phyloP scores from a whole-genome alignment of 305 asterid genomes.

The Nicotiana rustica region DNA sequence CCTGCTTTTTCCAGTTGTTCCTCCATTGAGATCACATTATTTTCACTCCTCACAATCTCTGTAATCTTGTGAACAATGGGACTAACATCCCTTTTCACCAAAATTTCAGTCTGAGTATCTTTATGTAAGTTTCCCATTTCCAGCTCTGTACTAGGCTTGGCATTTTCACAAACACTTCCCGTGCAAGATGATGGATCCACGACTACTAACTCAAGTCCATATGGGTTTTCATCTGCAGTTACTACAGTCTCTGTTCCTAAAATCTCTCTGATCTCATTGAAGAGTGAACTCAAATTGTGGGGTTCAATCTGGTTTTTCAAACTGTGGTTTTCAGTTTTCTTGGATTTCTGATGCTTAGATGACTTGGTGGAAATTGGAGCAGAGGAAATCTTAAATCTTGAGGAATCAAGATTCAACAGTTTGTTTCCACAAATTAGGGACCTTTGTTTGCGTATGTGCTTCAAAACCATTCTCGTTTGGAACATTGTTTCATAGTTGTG shows the following conservation, averaged over 20 bases:
- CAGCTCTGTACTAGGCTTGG: slow-evolving; percentile 36
- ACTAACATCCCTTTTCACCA: slow-evolving; percentile 58
- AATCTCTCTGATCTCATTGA: slow-evolving; percentile 74
- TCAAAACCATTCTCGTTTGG: slow-evolving; percentile 42
- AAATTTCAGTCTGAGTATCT: slow-evolving; percentile 29
- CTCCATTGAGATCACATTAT: slow-evolving; percentile 57
- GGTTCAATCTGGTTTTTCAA: slow-evolving; percentile 39
- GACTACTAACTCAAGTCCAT: slow-evolving; percentile 4
- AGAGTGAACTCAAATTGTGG: slow-evolving; percentile 54
- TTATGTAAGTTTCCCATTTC: slow-evolving; percentile 30
- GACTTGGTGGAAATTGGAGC: slow-evolving; percentile 45
- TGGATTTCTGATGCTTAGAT: slow-evolving; percentile 44
- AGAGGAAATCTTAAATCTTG: slow-evolving; percentile 40
- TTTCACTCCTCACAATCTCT: slow-evolving; percentile 65
- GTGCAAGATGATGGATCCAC: slow-evolving; percentile 6
- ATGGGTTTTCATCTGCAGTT: slow-evolving; percentile 36
- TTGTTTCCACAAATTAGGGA: slow-evolving; percentile 34
- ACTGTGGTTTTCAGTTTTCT: slow-evolving; percentile 41
- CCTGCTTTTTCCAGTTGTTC: slow-evolving; percentile 57
- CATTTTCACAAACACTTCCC: slow-evolving; percentile 69
- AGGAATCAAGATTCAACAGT: slow-evolving; percentile 33
- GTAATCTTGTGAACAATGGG: slow-evolving; percentile 68
- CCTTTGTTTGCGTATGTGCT: slow-evolving; percentile 40
- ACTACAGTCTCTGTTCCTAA: slow-evolving; percentile 55
- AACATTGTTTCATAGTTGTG: background rate